Evolutionary conservation across 2,329 filamentous ascomycete species (phyloP).

Genomic region (Aspergillus transmontanensis): DNA sequence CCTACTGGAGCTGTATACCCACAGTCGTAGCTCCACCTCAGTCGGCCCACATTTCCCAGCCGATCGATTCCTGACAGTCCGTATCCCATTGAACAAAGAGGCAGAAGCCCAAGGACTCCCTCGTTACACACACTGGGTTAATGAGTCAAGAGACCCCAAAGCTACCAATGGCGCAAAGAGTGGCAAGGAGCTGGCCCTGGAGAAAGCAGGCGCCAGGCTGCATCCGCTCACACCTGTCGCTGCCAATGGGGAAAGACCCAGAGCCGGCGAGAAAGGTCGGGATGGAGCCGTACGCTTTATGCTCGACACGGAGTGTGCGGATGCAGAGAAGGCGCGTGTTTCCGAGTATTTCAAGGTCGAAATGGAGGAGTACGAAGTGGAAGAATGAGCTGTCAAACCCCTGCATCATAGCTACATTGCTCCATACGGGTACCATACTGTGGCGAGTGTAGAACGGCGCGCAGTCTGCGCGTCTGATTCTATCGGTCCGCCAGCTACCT

Average conservation of each 20-base stretch:
- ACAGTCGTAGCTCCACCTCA: slow-evolving; percentile 73
- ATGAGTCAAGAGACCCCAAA: slow-evolving; percentile 28
- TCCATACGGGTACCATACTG: neutral
- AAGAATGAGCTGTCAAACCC: slow-evolving; percentile 28
- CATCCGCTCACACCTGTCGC: slow-evolving; percentile 50
- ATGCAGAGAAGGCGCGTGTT: slow-evolving; percentile 69
- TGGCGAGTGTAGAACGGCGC: neutral
- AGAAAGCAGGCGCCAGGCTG: slow-evolving; percentile 6
- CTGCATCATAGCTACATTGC: neutral
- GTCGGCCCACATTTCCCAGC: slow-evolving; percentile 73
- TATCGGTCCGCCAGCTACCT: neutral
- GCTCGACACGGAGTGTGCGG: slow-evolving; percentile 76
- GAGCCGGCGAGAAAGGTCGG: slow-evolving; percentile 48
- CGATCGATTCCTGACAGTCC: slow-evolving; percentile 79
- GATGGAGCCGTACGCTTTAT: slow-evolving; percentile 88
- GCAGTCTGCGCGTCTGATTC: neutral
- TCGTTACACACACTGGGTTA: slow-evolving; percentile 63
- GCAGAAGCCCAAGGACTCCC: slow-evolving; percentile 64
- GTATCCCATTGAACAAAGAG: slow-evolving; percentile 84
- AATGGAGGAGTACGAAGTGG: slow-evolving; percentile 65
- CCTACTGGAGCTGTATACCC: slow-evolving; percentile 87
- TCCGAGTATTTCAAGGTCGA: slow-evolving; percentile 72
- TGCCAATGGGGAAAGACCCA: slow-evolving; percentile 48
- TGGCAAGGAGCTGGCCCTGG: slow-evolving; percentile 16
- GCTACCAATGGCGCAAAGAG: slow-evolving; percentile 21